phyloP scores from a whole-genome alignment of 1,139 yeast genomes.

The Geotrichum carabidarum region DNA sequence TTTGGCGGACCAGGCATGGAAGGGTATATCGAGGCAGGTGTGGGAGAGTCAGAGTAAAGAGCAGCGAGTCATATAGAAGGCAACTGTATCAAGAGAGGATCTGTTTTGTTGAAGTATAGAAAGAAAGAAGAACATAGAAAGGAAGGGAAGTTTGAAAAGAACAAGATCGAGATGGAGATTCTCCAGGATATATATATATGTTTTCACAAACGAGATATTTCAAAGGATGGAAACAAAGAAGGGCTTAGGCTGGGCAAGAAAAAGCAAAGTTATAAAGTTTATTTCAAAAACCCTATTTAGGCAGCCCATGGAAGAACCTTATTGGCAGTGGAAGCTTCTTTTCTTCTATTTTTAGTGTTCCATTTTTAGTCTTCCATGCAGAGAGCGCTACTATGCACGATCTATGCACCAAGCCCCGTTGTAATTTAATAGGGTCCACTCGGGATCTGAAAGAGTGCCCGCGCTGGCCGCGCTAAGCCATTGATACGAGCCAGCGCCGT shows the following conservation, averaged over 20 bases:
- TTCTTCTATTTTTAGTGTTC: background rate
- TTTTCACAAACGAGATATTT: background rate
- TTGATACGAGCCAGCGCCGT: too few species aligned
- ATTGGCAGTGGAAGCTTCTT: background rate
- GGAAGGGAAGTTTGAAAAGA: background rate
- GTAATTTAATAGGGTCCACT: too few species aligned
- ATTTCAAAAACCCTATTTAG: background rate
- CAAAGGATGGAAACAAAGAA: background rate
- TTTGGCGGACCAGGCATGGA: slow-evolving; percentile 9
- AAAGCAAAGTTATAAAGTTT: background rate
- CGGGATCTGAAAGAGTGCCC: too few species aligned
- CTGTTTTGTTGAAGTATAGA: background rate
- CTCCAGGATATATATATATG: background rate
- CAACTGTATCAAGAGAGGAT: background rate
- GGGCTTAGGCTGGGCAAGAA: background rate
- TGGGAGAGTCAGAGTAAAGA: background rate
- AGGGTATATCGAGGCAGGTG: background rate
- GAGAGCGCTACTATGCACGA: too few species aligned
- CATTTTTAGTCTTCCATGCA: background rate
- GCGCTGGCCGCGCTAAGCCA: too few species aligned
- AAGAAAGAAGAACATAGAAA: background rate
- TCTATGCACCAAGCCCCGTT: too few species aligned
- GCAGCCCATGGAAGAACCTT: background rate
- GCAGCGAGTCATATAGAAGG: background rate
- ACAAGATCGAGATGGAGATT: background rate